Evolutionary conservation across 2,329 filamentous ascomycete species (phyloP).

Genomic region (Alternaria dauci): DNA sequence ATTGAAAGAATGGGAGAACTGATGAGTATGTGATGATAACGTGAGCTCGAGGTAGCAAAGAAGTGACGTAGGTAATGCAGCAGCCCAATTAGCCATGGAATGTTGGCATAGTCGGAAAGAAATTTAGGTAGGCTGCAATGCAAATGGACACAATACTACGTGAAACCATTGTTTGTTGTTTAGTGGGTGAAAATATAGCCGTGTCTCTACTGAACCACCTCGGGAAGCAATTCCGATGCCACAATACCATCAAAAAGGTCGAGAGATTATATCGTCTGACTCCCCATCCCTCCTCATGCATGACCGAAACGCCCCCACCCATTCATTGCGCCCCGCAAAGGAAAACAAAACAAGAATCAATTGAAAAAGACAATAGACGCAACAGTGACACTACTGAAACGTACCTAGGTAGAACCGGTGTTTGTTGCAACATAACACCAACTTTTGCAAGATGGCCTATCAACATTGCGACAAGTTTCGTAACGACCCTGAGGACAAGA

Average conservation of each 20-base stretch:
- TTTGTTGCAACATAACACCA: background rate
- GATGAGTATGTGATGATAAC: background rate
- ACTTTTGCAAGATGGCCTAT: rapidly evolving
- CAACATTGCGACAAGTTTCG: background rate
- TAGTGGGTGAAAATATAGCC: background rate
- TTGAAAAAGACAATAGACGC: background rate
- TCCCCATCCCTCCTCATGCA: background rate
- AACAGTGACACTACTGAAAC: background rate
- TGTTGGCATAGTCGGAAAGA: background rate
- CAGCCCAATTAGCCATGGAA: background rate
- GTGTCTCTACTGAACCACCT: background rate
- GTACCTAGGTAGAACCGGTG: background rate
- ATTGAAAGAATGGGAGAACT: background rate
- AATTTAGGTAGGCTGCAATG: background rate
- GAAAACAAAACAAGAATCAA: background rate
- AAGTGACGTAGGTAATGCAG: background rate
- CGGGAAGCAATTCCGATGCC: background rate
- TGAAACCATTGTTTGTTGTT: background rate
- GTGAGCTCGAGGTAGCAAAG: background rate
- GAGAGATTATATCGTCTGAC: background rate
- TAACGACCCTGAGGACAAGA: background rate
- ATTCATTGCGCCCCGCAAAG: background rate
- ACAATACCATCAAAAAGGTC: background rate
- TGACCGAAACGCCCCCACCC: background rate
- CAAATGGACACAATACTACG: background rate